Base-by-base conservation (phyloP, 805 yeast genomes). In the Zygosaccharomyces rouxii region DNA sequence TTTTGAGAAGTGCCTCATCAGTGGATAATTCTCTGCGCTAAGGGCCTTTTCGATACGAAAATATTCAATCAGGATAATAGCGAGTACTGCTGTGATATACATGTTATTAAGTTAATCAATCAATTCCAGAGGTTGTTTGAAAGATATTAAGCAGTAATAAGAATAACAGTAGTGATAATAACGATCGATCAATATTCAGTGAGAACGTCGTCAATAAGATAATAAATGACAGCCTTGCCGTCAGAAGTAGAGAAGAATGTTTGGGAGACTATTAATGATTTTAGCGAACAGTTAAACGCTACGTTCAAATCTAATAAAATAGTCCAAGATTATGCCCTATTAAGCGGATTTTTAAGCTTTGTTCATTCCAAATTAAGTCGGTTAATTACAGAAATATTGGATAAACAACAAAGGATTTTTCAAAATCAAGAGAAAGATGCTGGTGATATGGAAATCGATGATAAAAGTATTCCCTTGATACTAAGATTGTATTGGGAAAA, bases 401-500 rank as follows among this genome's bases (percentile, higher is more conserved):
- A 43, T 10, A 43, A 37, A 16, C 51, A 47, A 30, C 47, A 42
- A 19, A 38, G 23, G 25, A 31, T 51, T 5, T 46, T 47, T 19
- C 48, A 49, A 26, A 33, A 30, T 23, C 37, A 33, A 28, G 47
- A 39, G 3, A 46, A 26, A 21, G 22, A 35, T 18, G 10, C 39
- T 23, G 35, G 26, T 7, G 46, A 46, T 21, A n/a, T 16, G 16
- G 35, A 42, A 14, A n/a, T 53, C 5, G 55, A 57, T 40, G 46
- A 47, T 16, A 48, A 51, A 28, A 31, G 49, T 2, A 46, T 57
- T 9, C 57, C 59, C 13, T 39, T 49, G 11, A 48, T 77, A 5
- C 70, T 84, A 16, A 84, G 80, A 44, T 55, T 62, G 4, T 63
- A 80, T 18, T 84, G 89, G 89, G 60, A 71, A 28, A 78, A 79